These are phyloP conservation scores for Thozetella sp. DNA, from an alignment of 495 filamentous ascomycete genomes.

Conservation along the genomic window DNA sequence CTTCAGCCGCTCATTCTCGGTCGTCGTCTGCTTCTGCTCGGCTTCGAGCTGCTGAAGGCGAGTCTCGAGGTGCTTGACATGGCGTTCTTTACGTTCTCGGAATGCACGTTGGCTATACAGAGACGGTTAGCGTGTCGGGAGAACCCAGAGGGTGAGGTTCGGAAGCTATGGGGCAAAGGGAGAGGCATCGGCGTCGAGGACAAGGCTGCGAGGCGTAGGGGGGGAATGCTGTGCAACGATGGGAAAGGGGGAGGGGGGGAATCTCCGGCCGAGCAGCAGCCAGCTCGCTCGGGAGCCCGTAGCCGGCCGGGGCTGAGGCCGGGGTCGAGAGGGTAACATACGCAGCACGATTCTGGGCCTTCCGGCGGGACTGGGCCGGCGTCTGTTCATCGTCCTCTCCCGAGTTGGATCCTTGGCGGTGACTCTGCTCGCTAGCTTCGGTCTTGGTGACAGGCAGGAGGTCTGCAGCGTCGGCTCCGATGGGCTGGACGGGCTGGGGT, in stretches of 20 bases:
- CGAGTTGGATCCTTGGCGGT: constrained; percentile 44
- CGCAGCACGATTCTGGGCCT: constrained; percentile 97
- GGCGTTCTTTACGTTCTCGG: constrained; percentile 93
- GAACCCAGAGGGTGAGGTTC: not conserved
- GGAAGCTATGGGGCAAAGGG: not conserved
- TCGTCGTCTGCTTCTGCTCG: constrained; percentile 36
- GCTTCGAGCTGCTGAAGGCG: constrained; percentile 77
- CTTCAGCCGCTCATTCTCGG: constrained; percentile 83
- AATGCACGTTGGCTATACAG: constrained; percentile 84
- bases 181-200: too few relatives aligned
- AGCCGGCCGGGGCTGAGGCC: constrained; percentile 3
- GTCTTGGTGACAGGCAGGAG: constrained; percentile 35
- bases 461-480: constrained; percentile 18
- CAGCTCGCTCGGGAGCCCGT: too few relatives aligned
- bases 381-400: constrained; percentile 63
- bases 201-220: too few relatives aligned
- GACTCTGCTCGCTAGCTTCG: constrained; percentile 41
- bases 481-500: constrained; percentile 21
- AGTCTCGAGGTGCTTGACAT: constrained; percentile 88
- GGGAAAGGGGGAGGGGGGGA: not conserved
- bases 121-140: constrained; percentile 10
- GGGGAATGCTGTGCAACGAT: not conserved
- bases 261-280: too few relatives aligned
- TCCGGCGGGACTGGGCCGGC: constrained; percentile 82
- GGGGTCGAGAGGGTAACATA: constrained; percentile 52